phyloP scores from a whole-genome alignment of 331 rosid genomes.

The Malus hybrid region DNA sequence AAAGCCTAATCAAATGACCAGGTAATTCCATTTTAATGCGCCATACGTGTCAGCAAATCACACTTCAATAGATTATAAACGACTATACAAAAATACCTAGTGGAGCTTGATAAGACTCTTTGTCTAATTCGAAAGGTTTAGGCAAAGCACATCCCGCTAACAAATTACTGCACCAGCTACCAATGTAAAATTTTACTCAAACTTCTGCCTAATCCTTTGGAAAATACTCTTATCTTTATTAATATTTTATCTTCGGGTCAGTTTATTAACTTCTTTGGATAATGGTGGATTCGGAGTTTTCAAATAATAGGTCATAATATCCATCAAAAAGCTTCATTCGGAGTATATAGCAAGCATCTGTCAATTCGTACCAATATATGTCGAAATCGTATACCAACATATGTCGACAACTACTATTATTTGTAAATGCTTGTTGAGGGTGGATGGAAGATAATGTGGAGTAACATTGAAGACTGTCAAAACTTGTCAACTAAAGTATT shows the following conservation, averaged over 20 bases:
- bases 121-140: neutral
- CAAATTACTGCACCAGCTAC: too few species aligned
- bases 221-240: neutral
- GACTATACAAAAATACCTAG: neutral
- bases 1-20: neutral
- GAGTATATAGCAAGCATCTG: too few species aligned
- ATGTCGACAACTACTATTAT: too few species aligned
- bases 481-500: too few species aligned
- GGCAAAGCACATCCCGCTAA: neutral
- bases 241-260: neutral
- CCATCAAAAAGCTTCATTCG: fast-evolving
- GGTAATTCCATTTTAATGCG: neutral
- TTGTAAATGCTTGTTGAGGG: fast-evolving
- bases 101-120: neutral
- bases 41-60: neutral
- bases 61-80: neutral
- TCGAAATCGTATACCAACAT: too few species aligned
- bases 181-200: neutral
- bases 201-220: neutral
- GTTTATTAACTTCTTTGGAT: neutral
- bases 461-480: too few species aligned
- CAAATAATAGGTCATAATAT: too few species aligned
- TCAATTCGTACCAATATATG: too few species aligned
- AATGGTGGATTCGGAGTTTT: too few species aligned
- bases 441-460: too few species aligned